Conservation (phyloP, 176 grass and related monocot species). For the Dactylis glomerata region DNA sequence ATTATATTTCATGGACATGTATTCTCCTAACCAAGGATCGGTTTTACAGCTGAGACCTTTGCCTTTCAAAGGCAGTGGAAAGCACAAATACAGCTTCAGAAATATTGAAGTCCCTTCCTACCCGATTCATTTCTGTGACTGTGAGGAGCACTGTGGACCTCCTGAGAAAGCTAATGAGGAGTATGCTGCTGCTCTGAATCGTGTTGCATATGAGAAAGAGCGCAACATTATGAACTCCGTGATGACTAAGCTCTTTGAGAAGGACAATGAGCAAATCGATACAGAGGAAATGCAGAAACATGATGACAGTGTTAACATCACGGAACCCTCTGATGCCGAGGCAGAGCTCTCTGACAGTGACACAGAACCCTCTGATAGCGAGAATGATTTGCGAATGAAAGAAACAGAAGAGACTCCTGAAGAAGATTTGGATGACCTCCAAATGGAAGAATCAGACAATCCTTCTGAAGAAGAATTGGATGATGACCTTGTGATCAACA, state of each 20-base stretch:
- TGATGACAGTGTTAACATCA: neutral
- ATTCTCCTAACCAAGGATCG: neutral
- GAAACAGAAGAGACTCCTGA: conserved; percentile 40
- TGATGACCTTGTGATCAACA: conserved; percentile 86
- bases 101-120: conserved; percentile 71
- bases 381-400: conserved; percentile 31
- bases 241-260: conserved; percentile 78
- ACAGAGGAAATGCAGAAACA: conserved; percentile 20
- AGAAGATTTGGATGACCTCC: conserved; percentile 55
- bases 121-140: conserved; percentile 97
- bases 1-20: neutral
- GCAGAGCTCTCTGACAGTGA: neutral
- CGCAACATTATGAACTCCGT: conserved; percentile 81
- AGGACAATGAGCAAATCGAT: conserved; percentile 41
- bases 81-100: conserved; percentile 98
- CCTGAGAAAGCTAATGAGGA: conserved; percentile 58
- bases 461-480: conserved; percentile 69
- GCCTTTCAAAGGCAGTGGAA: conserved; percentile 86
- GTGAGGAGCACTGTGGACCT: conserved; percentile 85
- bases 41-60: conserved; percentile 65
- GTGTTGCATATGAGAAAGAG: conserved; percentile 72
- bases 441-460: conserved; percentile 48
- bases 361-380: neutral
- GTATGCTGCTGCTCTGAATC: conserved; percentile 63
- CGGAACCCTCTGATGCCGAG: conserved; percentile 2